Evolutionary conservation across 768 basidiomycete species (phyloP).

Genomic region (Boletales sp.): DNA sequence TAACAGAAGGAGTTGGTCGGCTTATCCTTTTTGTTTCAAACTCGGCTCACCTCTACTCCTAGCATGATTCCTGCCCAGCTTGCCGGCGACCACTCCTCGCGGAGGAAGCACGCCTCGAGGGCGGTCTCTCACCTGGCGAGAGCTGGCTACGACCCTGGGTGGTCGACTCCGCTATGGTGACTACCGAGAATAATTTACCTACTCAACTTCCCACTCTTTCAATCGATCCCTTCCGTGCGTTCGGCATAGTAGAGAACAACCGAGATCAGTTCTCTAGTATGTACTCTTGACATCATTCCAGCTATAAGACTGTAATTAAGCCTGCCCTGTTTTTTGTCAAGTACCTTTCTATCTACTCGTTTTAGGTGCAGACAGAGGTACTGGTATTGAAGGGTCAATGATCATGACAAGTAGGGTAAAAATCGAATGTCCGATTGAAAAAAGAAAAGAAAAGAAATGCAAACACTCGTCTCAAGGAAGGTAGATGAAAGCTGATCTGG

Average conservation of each 20-base stretch:
- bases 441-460: conserved; percentile 2
- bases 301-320: conserved; percentile 5
- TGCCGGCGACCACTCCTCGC: conserved; percentile 52
- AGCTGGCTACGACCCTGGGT: conserved; percentile 24
- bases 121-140: not conserved
- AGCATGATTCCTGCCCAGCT: conserved; percentile 66
- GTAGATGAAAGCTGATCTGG: conserved; percentile 29
- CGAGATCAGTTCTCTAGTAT: conserved; percentile 45
- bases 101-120: conserved; percentile 14
- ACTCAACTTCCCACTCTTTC: conserved; percentile 17
- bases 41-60: conserved; percentile 6
- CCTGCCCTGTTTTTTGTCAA: conserved; percentile 14
- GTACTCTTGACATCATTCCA: conserved; percentile 46
- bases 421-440: conserved; percentile 22
- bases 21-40: not conserved
- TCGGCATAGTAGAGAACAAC: conserved; percentile 13
- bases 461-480: conserved; percentile 24
- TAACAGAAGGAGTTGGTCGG: conserved; percentile 49
- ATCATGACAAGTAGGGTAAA: conserved; percentile 20
- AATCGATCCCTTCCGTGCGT: conserved; percentile 11
- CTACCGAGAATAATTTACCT: conserved; percentile 8
- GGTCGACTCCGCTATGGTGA: conserved; percentile 16
- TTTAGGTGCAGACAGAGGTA: conserved; percentile 20
- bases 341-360: conserved; percentile 24
- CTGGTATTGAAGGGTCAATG: conserved; percentile 13